Evolutionary conservation across 1,284 basidiomycete genomes (phyloP), one percentile per base, ranked within the genome.

Genomic region (Xerocomus amazonicus): DNA sequence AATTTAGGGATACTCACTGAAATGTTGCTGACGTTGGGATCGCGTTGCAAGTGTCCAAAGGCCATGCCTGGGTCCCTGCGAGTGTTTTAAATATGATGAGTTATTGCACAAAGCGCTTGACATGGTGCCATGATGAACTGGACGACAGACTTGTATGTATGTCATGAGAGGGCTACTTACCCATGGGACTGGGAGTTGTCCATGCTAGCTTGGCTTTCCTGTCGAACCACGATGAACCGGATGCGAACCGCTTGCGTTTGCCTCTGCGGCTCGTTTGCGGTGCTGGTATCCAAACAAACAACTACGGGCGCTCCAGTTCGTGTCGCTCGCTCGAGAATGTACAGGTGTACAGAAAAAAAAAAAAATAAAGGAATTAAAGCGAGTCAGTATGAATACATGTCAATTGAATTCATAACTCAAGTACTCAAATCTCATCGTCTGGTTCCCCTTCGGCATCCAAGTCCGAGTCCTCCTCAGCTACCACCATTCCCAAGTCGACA

Each of bases 391-490:
- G 48, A 19, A 53, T 65, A 65, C 60, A 63, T 36, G 43, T 31
- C 40, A 44, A 31, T 42, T 40, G 47, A 40, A 46, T 45, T 50
- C 38, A 54, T 48, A 49, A 48, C 19, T 61, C 52, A 58, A 19
- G 70, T 54, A 48, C 19, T 61, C 52, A 58, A 19, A 71, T 54
- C 59, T 69, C 68, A 29, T 71, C 70, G 33, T 71, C 70, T 1
- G 69, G 69, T 54, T 72, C 70, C 9, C 72, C 69, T 42, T 71
- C 69, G 12, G 72, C 70, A 55, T 71, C 70, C 51, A 70, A 43
- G 40, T 69, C 68, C 9, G 68, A 69, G 43, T 68, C 64, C 45
- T 57, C 59, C 41, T 58, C 59, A 44, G n/a, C n/a, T n/a, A 54
- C 55, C 28, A 54, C 54, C 39, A 57, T 51, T 47, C 37, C 41